A percentile compares a stretch with the other conserved stretches of the same genome.
Evolutionary conservation across 768 basidiomycete genomes (phyloP).

Genomic region (Pisolithus tinctorius): DNA sequence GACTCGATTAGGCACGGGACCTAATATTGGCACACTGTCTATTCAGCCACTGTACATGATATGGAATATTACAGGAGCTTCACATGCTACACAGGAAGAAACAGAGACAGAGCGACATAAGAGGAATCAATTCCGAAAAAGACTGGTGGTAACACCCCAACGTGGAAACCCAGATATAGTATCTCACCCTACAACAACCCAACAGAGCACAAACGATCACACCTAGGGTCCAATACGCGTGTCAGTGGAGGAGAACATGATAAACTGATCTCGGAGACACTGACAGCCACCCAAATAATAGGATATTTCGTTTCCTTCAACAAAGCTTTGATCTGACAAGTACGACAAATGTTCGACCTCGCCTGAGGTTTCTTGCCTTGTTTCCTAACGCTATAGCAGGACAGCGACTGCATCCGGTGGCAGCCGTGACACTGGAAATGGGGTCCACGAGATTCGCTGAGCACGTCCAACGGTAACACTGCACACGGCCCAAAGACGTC

Average conservation of each 20-base stretch:
- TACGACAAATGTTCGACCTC: constrained; percentile 19
- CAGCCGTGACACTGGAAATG: constrained; percentile 21
- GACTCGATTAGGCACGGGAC: too few relatives aligned
- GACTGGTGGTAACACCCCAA: background rate
- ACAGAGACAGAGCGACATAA: background rate
- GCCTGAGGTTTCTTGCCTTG: constrained; percentile 14
- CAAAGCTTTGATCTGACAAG: constrained; percentile 27
- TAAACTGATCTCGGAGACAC: background rate
- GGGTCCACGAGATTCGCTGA: constrained; percentile 19
- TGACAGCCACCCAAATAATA: constrained; percentile 16
- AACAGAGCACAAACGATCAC: background rate
- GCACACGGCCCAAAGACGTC: constrained; percentile 17
- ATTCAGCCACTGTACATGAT: background rate
- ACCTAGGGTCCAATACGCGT: background rate
- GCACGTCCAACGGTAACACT: constrained; percentile 21
- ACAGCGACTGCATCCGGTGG: constrained; percentile 21
- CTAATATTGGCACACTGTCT: background rate
- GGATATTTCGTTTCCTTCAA: constrained; percentile 17
- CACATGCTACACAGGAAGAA: background rate
- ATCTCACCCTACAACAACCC: background rate
- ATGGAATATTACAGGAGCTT: background rate
- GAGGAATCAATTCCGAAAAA: background rate
- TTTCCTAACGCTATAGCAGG: constrained; percentile 17
- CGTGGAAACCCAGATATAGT: background rate
- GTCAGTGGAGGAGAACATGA: background rate